phyloP scores from a whole-genome alignment of 2,329 filamentous ascomycete genomes.

The Diplodia seriata region DNA sequence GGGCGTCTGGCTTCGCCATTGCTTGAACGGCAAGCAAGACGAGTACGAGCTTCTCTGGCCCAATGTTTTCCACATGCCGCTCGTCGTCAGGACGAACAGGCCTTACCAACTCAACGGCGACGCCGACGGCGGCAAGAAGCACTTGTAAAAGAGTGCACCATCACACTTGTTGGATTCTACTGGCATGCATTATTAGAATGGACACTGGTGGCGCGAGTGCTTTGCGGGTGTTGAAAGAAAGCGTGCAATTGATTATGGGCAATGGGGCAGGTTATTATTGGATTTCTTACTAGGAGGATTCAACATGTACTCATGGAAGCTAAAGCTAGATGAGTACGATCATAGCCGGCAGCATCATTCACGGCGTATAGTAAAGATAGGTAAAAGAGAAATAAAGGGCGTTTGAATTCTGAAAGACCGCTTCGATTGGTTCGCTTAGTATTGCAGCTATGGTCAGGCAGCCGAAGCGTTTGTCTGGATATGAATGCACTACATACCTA shows the following conservation, averaged over 20 bases:
- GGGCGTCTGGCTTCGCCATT: slow-evolving; percentile 82
- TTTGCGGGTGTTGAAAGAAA: neutral
- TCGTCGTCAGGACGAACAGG: slow-evolving; percentile 50
- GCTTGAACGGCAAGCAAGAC: slow-evolving; percentile 74
- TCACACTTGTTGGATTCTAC: neutral
- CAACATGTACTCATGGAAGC: neutral
- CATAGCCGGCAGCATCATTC: neutral
- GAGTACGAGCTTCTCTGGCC: slow-evolving; percentile 77
- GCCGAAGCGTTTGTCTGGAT: too few relatives aligned
- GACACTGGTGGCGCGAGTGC: neutral
- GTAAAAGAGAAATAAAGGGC: neutral
- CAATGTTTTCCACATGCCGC: slow-evolving; percentile 62
- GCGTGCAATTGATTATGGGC: neutral
- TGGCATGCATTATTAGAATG: slow-evolving; percentile 2
- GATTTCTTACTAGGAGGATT: neutral
- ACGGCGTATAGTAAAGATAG: neutral
- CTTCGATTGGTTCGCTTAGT: too few relatives aligned
- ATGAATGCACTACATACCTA: too few relatives aligned
- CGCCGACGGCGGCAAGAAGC: slow-evolving; percentile 22
- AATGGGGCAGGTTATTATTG: neutral
- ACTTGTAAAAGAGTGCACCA: neutral
- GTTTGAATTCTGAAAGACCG: neutral
- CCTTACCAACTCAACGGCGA: slow-evolving; percentile 12
- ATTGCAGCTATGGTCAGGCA: too few relatives aligned
- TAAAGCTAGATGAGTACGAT: neutral